These are phyloP conservation scores for Tetrahymena thermophila DNA, from an alignment of 73 alveolate species.

Conservation along the genomic window DNA sequence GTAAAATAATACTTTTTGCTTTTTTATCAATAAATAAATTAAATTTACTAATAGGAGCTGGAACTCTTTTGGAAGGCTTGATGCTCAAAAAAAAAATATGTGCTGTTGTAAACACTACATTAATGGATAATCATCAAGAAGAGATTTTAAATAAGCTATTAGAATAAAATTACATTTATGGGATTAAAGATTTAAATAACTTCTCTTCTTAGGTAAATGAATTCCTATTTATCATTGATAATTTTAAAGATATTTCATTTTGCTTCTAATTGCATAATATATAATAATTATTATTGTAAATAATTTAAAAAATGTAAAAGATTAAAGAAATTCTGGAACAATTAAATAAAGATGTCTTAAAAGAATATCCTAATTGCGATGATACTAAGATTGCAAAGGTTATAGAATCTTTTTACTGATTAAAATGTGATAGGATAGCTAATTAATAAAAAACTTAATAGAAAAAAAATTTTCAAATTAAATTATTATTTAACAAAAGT, in stretches of 20 bases:
- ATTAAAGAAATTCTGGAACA: neutral
- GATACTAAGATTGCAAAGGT: neutral
- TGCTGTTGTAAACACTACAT: neutral
- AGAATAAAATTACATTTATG: neutral
- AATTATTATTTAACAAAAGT: no score
- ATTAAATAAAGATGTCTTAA: neutral
- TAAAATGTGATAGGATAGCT: neutral
- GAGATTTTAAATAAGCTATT: neutral
- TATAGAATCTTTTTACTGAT: neutral
- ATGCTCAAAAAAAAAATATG: neutral
- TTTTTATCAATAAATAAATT: neutral
- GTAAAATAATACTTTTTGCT: neutral
- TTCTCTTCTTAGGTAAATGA: neutral
- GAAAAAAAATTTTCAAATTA: no score
- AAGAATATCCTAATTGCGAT: neutral
- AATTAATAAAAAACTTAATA: no score
- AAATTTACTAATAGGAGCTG: neutral
- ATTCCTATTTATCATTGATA: no score
- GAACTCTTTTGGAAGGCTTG: neutral
- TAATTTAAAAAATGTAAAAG: neutral
- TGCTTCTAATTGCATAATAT: no score
- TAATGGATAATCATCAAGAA: neutral
- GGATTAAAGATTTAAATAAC: neutral
- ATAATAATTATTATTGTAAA: no score
- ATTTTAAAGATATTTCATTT: no score